These are phyloP conservation scores for Diplodia corticola DNA, from an alignment of 2,329 filamentous ascomycete genomes.

Conservation along the genomic window DNA sequence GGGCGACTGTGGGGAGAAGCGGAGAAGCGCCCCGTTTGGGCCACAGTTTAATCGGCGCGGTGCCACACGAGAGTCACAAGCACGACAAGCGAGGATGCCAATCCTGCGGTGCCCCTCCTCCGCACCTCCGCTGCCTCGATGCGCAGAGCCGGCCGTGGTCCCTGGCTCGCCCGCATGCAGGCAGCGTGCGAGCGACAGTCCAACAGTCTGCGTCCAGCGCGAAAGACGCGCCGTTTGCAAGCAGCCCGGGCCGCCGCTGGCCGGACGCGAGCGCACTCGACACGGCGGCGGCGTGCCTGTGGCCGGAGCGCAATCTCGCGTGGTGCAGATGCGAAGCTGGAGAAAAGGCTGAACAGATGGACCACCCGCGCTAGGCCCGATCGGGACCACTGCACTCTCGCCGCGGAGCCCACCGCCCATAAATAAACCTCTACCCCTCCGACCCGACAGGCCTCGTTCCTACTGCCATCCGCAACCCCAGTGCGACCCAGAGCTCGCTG, in stretches of 20 bases:
- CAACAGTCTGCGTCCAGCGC: too few relatives aligned
- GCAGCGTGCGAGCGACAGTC: background rate
- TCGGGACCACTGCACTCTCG: background rate
- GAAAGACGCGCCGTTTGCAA: background rate
- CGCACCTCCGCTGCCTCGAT: background rate
- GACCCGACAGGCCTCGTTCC: background rate
- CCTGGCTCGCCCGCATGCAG: background rate
- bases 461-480: background rate
- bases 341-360: constrained; percentile 5
- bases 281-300: background rate
- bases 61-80: background rate
- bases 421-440: constrained; percentile 16
- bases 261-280: too few relatives aligned
- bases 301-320: background rate
- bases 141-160: background rate
- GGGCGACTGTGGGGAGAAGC: constrained; percentile 11
- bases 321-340: background rate
- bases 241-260: too few relatives aligned
- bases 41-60: too few relatives aligned
- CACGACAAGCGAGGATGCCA: background rate
- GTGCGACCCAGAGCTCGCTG: background rate
- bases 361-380: background rate
- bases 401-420: background rate
- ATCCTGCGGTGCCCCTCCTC: constrained; percentile 4
- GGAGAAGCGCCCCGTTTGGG: constrained; percentile 7